Conservation (phyloP, 2,329 filamentous ascomycete genomes). For the Hymenoscyphus repandus region DNA sequence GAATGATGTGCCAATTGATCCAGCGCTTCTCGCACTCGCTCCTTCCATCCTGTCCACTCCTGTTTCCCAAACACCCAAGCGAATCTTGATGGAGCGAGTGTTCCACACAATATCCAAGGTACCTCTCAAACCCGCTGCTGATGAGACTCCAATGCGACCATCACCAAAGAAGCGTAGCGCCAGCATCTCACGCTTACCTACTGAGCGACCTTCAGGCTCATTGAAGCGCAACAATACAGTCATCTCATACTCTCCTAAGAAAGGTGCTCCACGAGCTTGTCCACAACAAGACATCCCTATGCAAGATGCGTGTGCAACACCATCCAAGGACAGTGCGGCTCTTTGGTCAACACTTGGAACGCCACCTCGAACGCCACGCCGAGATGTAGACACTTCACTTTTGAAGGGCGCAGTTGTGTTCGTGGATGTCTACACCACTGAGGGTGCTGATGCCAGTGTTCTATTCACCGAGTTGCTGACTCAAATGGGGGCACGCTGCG, state of each 20-base stretch:
- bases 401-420: conserved; percentile 71
- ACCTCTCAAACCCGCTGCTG: conserved; percentile 62
- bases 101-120: conserved; percentile 74
- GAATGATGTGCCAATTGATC: conserved; percentile 54
- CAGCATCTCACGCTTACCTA: conserved; percentile 39
- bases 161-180: conserved; percentile 36
- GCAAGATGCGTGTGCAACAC: conserved; percentile 19
- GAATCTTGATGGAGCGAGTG: conserved; percentile 32
- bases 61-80: conserved; percentile 24
- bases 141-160: conserved; percentile 37
- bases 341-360: conserved; percentile 50
- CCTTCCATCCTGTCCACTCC: conserved; percentile 7
- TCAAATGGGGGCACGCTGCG: conserved; percentile 76
- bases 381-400: conserved; percentile 46
- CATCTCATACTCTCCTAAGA: conserved; percentile 49
- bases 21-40: conserved; percentile 34
- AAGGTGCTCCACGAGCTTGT: conserved; percentile 28
- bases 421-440: conserved; percentile 77
- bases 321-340: conserved; percentile 45
- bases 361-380: conserved; percentile 50
- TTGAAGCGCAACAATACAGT: conserved; percentile 46
- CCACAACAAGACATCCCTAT: conserved; percentile 8
- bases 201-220: conserved; percentile 36
- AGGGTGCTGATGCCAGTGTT: conserved; percentile 74
- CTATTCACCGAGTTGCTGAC: conserved; percentile 75